Percentiles rank a stretch among this genome's conserved stretches.
These are phyloP conservation scores for Xenosphaeropsis pyriputrescens DNA, from an alignment of 2,329 filamentous ascomycete species.

Conservation along the genomic window DNA sequence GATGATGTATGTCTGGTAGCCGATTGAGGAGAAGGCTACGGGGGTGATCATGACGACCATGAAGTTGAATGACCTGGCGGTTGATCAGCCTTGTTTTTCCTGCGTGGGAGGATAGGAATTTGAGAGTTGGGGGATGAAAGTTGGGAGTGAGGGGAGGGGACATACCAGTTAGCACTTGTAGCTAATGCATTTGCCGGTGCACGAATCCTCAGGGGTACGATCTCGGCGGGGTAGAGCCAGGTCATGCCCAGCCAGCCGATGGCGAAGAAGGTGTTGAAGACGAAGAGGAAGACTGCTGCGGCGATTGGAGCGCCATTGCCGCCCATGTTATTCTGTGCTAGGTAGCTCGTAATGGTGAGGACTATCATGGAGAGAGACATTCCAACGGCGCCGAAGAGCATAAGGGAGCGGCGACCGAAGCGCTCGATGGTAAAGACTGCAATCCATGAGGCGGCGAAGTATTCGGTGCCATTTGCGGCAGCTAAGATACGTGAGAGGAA, in stretches of 20 bases:
- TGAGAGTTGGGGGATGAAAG: constrained; percentile 24
- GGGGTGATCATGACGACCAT: constrained; percentile 24
- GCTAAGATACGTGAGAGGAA: constrained; percentile 35
- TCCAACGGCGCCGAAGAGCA: constrained; percentile 53
- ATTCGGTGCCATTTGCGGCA: constrained; percentile 33
- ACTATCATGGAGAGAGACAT: constrained; percentile 54
- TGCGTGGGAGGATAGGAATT: background rate
- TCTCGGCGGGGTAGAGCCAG: constrained; percentile 44
- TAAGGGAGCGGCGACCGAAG: constrained; percentile 53
- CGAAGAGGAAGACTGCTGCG: constrained; percentile 22
- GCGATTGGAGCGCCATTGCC: constrained; percentile 11
- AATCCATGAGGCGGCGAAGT: constrained; percentile 23
- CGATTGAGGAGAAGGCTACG: constrained; percentile 29
- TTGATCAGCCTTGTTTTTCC: background rate
- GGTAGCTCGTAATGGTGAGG: constrained; percentile 16
- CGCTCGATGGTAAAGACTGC: constrained; percentile 30
- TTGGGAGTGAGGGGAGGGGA: constrained; percentile 26
- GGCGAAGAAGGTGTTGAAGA: constrained; percentile 38
- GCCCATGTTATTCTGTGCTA: constrained; percentile 14
- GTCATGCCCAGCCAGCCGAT: constrained; percentile 36
- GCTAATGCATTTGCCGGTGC: constrained; percentile 42
- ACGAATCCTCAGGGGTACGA: constrained; percentile 33
- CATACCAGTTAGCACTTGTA: constrained; percentile 19
- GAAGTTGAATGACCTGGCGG: constrained; percentile 42
- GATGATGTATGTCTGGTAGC: constrained; percentile 47